Evolutionary conservation across 768 basidiomycete genomes (phyloP).

Genomic region (Terana coerulea): DNA sequence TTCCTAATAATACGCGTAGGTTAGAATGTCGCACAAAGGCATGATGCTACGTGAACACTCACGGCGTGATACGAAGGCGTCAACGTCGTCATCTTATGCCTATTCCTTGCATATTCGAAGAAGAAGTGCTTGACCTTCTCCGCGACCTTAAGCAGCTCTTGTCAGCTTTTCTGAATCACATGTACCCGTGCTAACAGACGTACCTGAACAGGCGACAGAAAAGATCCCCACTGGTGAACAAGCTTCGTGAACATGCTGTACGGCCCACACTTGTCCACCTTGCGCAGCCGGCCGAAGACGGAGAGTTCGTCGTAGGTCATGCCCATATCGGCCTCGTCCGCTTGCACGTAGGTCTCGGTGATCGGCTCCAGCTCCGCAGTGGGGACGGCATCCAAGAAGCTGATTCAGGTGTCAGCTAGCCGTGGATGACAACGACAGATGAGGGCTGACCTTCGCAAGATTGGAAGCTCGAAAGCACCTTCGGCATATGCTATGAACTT

Average conservation of each 20-base stretch:
- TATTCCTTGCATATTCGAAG: conserved; percentile 93
- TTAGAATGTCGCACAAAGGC: no score
- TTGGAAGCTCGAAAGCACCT: conserved; percentile 76
- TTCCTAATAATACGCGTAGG: conserved; percentile 48
- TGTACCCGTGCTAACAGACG: conserved; percentile 7
- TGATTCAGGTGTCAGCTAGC: conserved; percentile 30
- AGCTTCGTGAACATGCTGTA: conserved; percentile 98
- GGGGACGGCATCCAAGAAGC: conserved; percentile 88
- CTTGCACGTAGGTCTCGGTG: conserved; percentile 89
- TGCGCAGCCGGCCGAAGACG: conserved; percentile 87
- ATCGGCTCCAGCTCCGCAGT: conserved; percentile 97
- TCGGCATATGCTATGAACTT: conserved; percentile 88
- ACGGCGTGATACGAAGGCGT: conserved; percentile 95
- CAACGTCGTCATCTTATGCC: conserved; percentile 98
- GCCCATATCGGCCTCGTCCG: conserved; percentile 98
- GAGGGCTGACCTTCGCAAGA: conserved; percentile 74
- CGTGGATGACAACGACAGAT: no score
- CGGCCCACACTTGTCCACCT: conserved; percentile 96
- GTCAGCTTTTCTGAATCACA: not conserved
- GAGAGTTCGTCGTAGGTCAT: conserved; percentile 99
- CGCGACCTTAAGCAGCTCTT: conserved; percentile 62
- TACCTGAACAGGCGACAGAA: conserved; percentile 81
- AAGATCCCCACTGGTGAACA: conserved; percentile 87
- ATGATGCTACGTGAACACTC: conserved; percentile 29
- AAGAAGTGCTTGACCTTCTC: conserved; percentile 97